phyloP scores from a whole-genome alignment of 2,329 filamentous ascomycete species.

The Fusarium fujikuroi region DNA sequence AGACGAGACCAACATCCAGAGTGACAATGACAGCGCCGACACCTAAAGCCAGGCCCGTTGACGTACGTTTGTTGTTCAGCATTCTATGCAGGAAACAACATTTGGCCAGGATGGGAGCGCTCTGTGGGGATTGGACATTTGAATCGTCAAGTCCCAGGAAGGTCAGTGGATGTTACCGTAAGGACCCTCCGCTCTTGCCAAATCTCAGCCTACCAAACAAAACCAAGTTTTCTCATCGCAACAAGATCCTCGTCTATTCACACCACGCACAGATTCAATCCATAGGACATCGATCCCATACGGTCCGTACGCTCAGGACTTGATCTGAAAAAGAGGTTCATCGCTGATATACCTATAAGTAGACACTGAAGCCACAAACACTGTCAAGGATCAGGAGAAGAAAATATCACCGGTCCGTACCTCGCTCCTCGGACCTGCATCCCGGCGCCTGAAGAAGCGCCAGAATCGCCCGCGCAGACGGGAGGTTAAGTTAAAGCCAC shows the following conservation, averaged over 20 bases:
- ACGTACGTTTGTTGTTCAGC: too few relatives aligned
- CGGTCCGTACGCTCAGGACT: background rate
- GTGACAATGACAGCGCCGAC: too few relatives aligned
- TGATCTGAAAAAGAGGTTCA: background rate
- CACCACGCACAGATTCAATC: background rate
- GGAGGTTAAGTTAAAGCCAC: background rate
- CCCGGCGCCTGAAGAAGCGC: background rate
- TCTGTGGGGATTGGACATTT: rapidly evolving
- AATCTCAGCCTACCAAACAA: background rate
- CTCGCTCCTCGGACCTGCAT: rapidly evolving
- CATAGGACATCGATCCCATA: background rate
- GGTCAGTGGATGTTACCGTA: background rate
- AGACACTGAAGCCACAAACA: background rate
- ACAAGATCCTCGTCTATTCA: background rate
- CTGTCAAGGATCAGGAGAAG: background rate
- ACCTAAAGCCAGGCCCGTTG: too few relatives aligned
- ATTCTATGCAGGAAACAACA: too few relatives aligned
- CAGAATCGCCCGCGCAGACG: background rate
- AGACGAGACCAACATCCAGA: too few relatives aligned
- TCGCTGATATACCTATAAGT: background rate
- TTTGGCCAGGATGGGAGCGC: too few relatives aligned
- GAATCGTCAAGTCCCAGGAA: too few relatives aligned
- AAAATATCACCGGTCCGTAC: background rate
- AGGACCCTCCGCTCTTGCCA: background rate
- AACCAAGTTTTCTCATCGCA: background rate